Evolutionary conservation across 495 filamentous ascomycete genomes (phyloP).

Genomic region (Aspergillus affinis): DNA sequence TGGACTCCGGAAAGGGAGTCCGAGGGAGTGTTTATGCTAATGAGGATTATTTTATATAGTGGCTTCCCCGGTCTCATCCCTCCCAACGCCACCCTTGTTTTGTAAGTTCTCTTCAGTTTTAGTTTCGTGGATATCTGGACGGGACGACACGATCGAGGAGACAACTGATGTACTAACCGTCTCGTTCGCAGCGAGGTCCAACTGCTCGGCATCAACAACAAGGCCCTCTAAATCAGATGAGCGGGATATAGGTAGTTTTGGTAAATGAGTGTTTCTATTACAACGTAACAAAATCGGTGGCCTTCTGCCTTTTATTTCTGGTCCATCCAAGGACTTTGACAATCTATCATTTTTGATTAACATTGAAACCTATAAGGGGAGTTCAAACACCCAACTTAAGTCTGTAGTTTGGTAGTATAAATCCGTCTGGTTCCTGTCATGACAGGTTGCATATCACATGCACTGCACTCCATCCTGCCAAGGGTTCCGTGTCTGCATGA

Average conservation of each 20-base stretch:
- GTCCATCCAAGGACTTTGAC: not conserved
- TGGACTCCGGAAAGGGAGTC: not conserved
- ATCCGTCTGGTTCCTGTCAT: not conserved
- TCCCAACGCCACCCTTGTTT: conserved; percentile 44
- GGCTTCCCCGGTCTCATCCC: conserved; percentile 67
- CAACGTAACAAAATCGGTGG: not conserved
- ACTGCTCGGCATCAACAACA: conserved; percentile 43
- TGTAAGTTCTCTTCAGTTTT: conserved; percentile 40
- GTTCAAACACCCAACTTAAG: no score
- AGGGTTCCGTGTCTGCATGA: no score
- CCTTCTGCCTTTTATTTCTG: not conserved
- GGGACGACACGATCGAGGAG: no score
- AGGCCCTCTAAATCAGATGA: conserved; percentile 23
- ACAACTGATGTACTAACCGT: conserved; percentile 10
- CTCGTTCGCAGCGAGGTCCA: conserved; percentile 40
- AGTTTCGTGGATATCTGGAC: not conserved
- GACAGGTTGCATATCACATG: not conserved
- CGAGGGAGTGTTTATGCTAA: conserved; percentile 15
- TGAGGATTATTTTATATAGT: conserved; percentile 33
- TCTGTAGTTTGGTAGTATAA: no score
- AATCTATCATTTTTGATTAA: not conserved
- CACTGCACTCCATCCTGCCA: not conserved
- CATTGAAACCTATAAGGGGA: not conserved
- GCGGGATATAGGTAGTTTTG: not conserved
- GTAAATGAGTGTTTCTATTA: not conserved